These are phyloP conservation scores for Beta lomatogona DNA, from an alignment of 179 eudicot species.

Conservation along the genomic window DNA sequence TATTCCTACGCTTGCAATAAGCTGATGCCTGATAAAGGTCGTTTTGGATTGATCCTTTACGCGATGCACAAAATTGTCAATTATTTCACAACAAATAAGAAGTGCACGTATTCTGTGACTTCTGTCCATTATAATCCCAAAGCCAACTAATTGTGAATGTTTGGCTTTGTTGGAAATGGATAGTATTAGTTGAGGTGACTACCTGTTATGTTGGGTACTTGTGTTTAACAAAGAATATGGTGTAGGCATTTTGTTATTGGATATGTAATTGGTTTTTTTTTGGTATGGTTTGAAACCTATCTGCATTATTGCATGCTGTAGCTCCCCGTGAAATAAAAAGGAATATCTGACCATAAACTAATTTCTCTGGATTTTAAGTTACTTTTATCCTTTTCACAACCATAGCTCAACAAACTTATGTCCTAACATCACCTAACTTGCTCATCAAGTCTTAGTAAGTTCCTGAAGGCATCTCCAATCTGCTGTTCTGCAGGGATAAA, in stretches of 20 bases:
- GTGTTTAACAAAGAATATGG: neutral
- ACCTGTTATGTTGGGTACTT: too few relatives aligned
- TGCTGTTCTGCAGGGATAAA: slow-evolving; percentile 65
- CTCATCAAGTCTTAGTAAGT: neutral
- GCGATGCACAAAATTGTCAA: neutral
- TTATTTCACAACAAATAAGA: neutral
- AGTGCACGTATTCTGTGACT: too few relatives aligned
- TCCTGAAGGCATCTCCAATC: neutral
- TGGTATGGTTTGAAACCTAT: neutral
- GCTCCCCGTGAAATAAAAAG: neutral
- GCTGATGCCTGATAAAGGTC: neutral
- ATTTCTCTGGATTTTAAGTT: too few relatives aligned
- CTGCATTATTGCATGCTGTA: neutral
- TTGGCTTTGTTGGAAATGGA: too few relatives aligned
- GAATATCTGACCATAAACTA: neutral
- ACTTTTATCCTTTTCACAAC: too few relatives aligned
- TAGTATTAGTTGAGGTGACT: too few relatives aligned
- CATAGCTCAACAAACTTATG: too few relatives aligned
- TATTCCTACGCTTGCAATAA: neutral
- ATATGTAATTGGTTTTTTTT: neutral
- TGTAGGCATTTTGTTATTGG: neutral
- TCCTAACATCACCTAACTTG: neutral
- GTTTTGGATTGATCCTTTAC: neutral
- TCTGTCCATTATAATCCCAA: too few relatives aligned
- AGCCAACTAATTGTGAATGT: too few relatives aligned